These are phyloP conservation scores for Raffaelea ambrosiae DNA, from an alignment of 2,329 filamentous ascomycete species.

Conservation along the genomic window DNA sequence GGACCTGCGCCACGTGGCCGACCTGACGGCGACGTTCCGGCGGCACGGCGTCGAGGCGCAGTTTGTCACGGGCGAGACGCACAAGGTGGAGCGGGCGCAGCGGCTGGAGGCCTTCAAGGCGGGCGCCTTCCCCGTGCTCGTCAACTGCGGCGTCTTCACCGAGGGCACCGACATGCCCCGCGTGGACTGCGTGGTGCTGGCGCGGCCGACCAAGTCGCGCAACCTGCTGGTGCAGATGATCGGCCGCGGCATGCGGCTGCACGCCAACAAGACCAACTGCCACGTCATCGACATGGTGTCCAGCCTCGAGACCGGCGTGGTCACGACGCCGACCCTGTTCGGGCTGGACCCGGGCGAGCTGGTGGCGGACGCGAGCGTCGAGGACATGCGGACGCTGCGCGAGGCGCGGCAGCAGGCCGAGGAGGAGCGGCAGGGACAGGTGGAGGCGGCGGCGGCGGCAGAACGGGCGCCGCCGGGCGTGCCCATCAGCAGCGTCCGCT, in stretches of 20 bases:
- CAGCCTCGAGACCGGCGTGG: constrained; percentile 71
- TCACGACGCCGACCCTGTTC: constrained; percentile 87
- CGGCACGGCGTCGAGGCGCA: constrained; percentile 69
- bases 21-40: constrained; percentile 68
- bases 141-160: constrained; percentile 95
- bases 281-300: constrained; percentile 96
- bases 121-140: constrained; percentile 72
- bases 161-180: constrained; percentile 98
- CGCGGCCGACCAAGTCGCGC: constrained; percentile 81
- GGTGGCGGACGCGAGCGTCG: constrained; percentile 55
- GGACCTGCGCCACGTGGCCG: constrained; percentile 71
- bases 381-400: constrained; percentile 51
- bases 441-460: too few relatives aligned
- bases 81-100: constrained; percentile 56
- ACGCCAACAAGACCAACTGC: constrained; percentile 75
- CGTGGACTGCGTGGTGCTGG: constrained; percentile 86
- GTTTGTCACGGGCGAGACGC: constrained; percentile 78
- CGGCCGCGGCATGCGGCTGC: constrained; percentile 79
- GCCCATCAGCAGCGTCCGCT: constrained; percentile 49
- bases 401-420: constrained; percentile 15
- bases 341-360: constrained; percentile 79
- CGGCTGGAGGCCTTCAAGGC: constrained; percentile 68
- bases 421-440: not conserved
- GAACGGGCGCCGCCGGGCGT: not conserved
- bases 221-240: constrained; percentile 98